A percentile compares a stretch with the other conserved stretches of the same genome.
Evolutionary conservation across 2,329 filamentous ascomycete species (phyloP).

Genomic region (Neoarthrinium moseri): DNA sequence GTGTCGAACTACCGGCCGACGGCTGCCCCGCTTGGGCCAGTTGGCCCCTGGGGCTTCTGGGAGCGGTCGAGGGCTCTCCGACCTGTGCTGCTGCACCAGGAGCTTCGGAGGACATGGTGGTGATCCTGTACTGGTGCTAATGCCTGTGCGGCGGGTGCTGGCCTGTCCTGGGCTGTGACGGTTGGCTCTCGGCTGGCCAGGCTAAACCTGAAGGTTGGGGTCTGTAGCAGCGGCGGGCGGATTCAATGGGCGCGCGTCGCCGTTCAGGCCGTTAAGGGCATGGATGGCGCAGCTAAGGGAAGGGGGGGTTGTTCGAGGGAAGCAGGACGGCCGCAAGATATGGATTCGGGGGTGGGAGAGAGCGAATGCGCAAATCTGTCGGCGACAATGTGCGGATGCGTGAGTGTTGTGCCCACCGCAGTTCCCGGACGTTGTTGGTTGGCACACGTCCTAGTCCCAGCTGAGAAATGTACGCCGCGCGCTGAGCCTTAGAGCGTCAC

Average conservation of each 20-base stretch:
- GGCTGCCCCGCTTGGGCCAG: slow-evolving; percentile 8
- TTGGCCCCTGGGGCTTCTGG: not conserved
- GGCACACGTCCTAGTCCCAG: not conserved
- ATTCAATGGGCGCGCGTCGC: not conserved
- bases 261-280: not conserved
- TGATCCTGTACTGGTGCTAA: too few relatives aligned
- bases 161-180: not conserved
- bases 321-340: not conserved
- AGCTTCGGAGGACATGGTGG: slow-evolving; percentile 4
- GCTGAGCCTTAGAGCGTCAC: too few relatives aligned
- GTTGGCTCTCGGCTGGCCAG: not conserved
- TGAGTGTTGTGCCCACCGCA: not conserved
- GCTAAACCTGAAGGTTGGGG: not conserved
- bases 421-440: not conserved
- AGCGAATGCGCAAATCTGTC: not conserved
- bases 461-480: not conserved
- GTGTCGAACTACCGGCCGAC: not conserved
- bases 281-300: not conserved
- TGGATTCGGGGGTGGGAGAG: not conserved
- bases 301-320: not conserved
- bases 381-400: not conserved
- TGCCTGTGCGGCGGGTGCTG: too few relatives aligned
- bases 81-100: too few relatives aligned
- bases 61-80: too few relatives aligned
- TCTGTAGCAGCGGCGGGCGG: not conserved